Base-by-base conservation (phyloP, 2,329 filamentous ascomycete species). In the Aspergillus melleus region DNA sequence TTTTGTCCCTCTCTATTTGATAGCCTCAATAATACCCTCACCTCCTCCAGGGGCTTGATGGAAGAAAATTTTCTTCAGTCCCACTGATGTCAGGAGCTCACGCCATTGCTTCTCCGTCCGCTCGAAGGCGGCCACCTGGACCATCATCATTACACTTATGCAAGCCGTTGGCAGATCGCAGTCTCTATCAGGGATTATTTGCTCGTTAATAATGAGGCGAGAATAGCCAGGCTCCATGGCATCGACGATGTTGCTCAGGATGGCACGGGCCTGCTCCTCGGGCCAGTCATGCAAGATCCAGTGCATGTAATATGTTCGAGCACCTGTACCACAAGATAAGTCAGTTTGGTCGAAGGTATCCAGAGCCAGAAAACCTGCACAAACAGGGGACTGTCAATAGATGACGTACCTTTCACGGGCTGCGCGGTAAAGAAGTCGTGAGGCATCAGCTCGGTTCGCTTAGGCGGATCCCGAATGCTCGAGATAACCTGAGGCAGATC, bases 151-250 rank as follows among this genome's bases (percentile, higher is more conserved):
- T 16, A 63, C 32, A 50, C 63, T 57, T 51, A 64, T 32, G 30
- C 54, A 59, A 19, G 60, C 53, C 9, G 59, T 49, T 16, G 52
- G 14, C 24, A 61, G 60, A 20, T 64, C 53, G 26, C 61, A 63
- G 0, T 60, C 58, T 12, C 19, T 59, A 29, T 64, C 61, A 1
- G 68, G 70, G 14, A 74, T 58, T 20, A 74, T 64, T 8, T 58
- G 62, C 12, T 74, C 72, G 47, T 68, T 64, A 36, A 74, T 68
- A 6, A 74, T 51, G 14, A 73, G 52, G 2, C 57, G 58, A 3
- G 68, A 71, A 29, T 67, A 65, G 1, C 65, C 68, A 2, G 63
- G 61, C 9, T 64, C 55, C 69, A 72, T 71, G 47, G 64, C 63
- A 2, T 30, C 60, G 10, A 54, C 55, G 6, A 67, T 58, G 14